A percentile compares a stretch with the other conserved stretches of the same genome.
Conservation (phyloP, 257 asterid genomes). For the Ligustrum vulgare region DNA sequence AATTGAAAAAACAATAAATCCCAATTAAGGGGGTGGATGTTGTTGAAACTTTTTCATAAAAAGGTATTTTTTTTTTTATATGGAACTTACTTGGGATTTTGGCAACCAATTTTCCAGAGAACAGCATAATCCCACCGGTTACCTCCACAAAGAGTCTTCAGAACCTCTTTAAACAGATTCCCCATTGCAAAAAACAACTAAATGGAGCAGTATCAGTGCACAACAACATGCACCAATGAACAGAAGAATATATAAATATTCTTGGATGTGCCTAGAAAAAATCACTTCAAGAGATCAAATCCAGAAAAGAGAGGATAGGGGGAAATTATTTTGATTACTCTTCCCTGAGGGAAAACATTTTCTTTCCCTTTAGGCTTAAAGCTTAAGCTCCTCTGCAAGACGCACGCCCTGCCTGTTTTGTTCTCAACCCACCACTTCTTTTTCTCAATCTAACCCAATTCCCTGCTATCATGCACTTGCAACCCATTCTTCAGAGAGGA, state of each 20-base stretch:
- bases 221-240: constrained; percentile 23
- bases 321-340: constrained; percentile 10
- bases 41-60: background rate
- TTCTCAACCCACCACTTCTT: constrained; percentile 77
- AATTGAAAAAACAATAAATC: constrained; percentile 6
- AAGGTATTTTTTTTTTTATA: background rate
- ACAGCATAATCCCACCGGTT: constrained; percentile 82
- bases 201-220: constrained; percentile 11
- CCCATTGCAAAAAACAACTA: constrained; percentile 46
- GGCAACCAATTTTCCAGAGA: constrained; percentile 73
- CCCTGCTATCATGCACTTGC: constrained; percentile 38
- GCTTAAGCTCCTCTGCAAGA: constrained; percentile 85
- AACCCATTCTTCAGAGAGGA: constrained; percentile 50
- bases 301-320: constrained; percentile 17
- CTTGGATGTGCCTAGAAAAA: background rate
- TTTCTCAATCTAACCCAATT: constrained; percentile 72
- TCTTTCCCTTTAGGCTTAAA: constrained; percentile 3
- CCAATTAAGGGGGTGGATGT: background rate
- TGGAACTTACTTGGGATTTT: constrained; percentile 64
- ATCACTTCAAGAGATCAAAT: constrained; percentile 22
- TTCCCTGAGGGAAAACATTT: constrained; percentile 13
- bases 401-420: constrained; percentile 81
- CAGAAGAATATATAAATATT: constrained; percentile 25
- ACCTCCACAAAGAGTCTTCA: constrained; percentile 78
- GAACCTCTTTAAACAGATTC: constrained; percentile 69